Conservation (phyloP, 768 basidiomycete species). For the Chalciporus pseudorubinellus region DNA sequence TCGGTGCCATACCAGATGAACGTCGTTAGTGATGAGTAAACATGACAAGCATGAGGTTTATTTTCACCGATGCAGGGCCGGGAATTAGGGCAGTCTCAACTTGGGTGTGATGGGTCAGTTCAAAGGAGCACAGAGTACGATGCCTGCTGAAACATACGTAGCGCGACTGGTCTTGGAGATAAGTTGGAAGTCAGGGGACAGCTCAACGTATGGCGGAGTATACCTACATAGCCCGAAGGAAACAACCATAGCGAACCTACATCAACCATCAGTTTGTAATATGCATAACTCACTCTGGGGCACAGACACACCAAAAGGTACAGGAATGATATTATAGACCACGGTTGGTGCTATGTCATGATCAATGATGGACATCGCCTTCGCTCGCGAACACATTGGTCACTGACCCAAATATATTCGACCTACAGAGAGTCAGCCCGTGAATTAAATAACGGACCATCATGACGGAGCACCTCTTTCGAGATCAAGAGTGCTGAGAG, state of each 20-base stretch:
- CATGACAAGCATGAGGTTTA: too few species aligned
- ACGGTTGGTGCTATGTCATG: constrained; percentile 1
- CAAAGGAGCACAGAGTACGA: too few species aligned
- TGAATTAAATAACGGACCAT: background rate
- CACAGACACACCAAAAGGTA: constrained; percentile 2
- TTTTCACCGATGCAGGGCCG: background rate
- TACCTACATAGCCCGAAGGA: constrained; percentile 1
- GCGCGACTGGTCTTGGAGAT: background rate
- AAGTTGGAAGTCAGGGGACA: background rate
- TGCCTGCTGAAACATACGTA: background rate
- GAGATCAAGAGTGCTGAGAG: constrained; percentile 1
- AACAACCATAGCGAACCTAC: constrained; percentile 5
- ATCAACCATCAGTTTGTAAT: background rate
- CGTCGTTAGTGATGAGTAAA: background rate
- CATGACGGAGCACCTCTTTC: background rate
- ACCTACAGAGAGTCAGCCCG: background rate
- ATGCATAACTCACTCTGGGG: too few species aligned
- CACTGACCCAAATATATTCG: constrained; percentile 7
- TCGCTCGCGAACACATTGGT: background rate
- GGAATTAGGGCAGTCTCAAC: background rate
- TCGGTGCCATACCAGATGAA: background rate
- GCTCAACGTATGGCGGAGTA: background rate
- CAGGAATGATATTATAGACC: background rate
- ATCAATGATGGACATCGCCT: background rate
- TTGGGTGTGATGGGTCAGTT: background rate